Evolutionary conservation across 2,329 filamentous ascomycete genomes (phyloP).

Genomic region (Pezicula rhizophila): DNA sequence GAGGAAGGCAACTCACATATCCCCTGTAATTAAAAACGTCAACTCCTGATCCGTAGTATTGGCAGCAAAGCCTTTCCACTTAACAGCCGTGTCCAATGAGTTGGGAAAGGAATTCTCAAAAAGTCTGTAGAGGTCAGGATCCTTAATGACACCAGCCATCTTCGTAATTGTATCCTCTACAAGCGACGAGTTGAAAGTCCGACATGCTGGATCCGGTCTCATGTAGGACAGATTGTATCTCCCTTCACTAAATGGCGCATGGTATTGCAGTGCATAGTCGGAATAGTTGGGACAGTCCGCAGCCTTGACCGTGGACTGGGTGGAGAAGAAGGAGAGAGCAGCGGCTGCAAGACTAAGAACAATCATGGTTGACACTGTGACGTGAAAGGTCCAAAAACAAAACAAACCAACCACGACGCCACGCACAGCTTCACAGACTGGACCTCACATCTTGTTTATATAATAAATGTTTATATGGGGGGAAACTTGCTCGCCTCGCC

Average conservation of each 20-base stretch:
- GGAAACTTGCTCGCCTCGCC: neutral
- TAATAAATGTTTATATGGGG: neutral
- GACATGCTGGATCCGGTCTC: conserved; percentile 68
- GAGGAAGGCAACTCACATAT: conserved; percentile 31
- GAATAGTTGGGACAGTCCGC: conserved; percentile 58
- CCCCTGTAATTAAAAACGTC: conserved; percentile 52
- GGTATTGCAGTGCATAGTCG: conserved; percentile 49
- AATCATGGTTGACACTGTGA: too few relatives aligned
- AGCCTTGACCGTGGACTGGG: neutral
- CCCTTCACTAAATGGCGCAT: conserved; percentile 71
- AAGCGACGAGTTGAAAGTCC: conserved; percentile 70
- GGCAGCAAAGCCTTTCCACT: conserved; percentile 57
- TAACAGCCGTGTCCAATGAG: conserved; percentile 67
- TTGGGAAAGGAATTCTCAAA: conserved; percentile 72
- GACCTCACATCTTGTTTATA: neutral
- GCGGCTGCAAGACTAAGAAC: conserved; percentile 2
- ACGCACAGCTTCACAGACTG: neutral
- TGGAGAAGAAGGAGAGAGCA: neutral
- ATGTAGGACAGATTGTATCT: conserved; percentile 73
- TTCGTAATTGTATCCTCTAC: conserved; percentile 72
- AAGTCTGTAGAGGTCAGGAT: conserved; percentile 67
- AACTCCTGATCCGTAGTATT: conserved; percentile 57
- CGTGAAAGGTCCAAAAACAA: too few relatives aligned
- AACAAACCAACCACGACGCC: too few relatives aligned
- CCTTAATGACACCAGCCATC: conserved; percentile 63